These are phyloP conservation scores for Kwoniella dejecticola DNA, from an alignment of 768 basidiomycete genomes.

Conservation along the genomic window DNA sequence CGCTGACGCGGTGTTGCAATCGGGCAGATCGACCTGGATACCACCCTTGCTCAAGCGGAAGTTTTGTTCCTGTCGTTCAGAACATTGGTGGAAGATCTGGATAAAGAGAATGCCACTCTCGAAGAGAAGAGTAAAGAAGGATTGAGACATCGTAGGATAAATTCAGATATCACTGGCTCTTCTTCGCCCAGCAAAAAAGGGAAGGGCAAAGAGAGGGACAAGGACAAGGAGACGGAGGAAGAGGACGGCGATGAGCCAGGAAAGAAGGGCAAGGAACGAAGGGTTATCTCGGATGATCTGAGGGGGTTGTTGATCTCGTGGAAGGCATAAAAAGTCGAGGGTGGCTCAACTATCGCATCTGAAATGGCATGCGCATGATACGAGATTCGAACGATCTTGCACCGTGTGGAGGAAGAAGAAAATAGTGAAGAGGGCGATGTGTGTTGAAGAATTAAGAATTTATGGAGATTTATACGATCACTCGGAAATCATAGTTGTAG, in stretches of 20 bases:
- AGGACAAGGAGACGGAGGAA: background rate
- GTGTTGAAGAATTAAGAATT: too few species aligned
- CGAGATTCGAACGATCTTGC: too few species aligned
- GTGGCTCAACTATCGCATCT: too few species aligned
- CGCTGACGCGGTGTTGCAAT: background rate
- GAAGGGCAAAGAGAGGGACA: background rate
- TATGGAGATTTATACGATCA: too few species aligned
- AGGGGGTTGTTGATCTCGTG: slow-evolving; percentile 23
- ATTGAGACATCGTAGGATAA: slow-evolving; percentile 8
- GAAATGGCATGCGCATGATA: too few species aligned
- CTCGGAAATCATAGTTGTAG: too few species aligned
- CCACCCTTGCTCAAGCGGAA: slow-evolving; percentile 93
- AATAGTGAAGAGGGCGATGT: too few species aligned
- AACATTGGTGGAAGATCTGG: slow-evolving; percentile 83
- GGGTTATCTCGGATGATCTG: slow-evolving; percentile 16
- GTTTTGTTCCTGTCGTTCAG: slow-evolving; percentile 91
- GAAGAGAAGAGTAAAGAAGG: slow-evolving; percentile 4
- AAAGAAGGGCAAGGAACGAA: slow-evolving; percentile 13
- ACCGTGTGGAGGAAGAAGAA: too few species aligned
- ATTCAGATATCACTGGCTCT: background rate
- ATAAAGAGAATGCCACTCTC: slow-evolving; percentile 55
- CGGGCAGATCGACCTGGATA: slow-evolving; percentile 78
- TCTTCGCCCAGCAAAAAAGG: slow-evolving; percentile 2
- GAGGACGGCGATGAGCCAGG: too few species aligned
- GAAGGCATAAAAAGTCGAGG: background rate